Evolutionary conservation across 768 basidiomycete species (phyloP).

Genomic region (Collybia sordida): DNA sequence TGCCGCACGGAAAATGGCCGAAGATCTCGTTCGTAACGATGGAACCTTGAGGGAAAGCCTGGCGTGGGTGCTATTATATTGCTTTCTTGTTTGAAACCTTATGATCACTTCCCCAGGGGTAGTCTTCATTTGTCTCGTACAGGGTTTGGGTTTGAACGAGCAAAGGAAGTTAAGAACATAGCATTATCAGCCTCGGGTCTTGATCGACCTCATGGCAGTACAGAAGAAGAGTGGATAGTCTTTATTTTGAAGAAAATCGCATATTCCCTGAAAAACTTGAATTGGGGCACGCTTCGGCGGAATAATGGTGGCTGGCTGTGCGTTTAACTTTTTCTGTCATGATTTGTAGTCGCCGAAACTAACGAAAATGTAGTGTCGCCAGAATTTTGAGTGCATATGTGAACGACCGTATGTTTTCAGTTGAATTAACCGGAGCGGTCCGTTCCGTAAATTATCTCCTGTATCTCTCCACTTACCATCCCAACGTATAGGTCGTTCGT

Average conservation of each 20-base stretch:
- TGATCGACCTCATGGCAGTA: neutral
- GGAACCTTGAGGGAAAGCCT: neutral
- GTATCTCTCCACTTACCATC: neutral
- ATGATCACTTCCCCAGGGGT: neutral
- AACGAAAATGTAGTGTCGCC: neutral
- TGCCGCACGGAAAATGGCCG: conserved; percentile 4
- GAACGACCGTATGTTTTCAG: conserved; percentile 8
- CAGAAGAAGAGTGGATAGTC: conserved; percentile 5
- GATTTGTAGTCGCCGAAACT: conserved; percentile 1
- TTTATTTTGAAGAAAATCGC: conserved; percentile 1
- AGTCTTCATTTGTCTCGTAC: neutral
- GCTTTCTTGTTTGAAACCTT: neutral
- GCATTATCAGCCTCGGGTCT: neutral
- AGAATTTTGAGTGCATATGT: conserved; percentile 11
- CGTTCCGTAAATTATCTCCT: neutral
- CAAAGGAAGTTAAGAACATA: conserved; percentile 1
- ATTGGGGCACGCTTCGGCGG: conserved; percentile 4
- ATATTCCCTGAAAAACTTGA: neutral
- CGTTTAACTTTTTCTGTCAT: neutral
- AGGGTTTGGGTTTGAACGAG: neutral
- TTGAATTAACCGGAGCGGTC: conserved; percentile 14
- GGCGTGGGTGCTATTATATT: conserved; percentile 4
- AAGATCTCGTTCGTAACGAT: conserved; percentile 7
- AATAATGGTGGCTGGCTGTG: neutral
- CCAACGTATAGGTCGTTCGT: conserved; percentile 10